These are phyloP conservation scores for Trematosphaeria pertusa DNA, from an alignment of 2,329 filamentous ascomycete genomes.

Conservation along the genomic window DNA sequence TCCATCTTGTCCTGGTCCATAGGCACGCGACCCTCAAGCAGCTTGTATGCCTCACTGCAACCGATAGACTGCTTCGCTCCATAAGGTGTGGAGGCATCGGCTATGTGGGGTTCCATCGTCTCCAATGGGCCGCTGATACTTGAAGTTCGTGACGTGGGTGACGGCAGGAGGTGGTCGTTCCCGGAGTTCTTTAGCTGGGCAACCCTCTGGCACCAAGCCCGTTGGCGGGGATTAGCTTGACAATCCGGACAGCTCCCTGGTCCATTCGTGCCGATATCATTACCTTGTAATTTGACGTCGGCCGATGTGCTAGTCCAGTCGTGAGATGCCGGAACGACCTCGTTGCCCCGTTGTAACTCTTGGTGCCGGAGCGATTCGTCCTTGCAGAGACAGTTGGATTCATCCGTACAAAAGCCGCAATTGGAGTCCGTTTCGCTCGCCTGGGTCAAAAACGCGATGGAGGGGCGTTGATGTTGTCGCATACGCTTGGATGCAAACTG, in stretches of 20 bases:
- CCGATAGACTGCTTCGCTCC: conserved; percentile 34
- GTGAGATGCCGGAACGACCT: conserved; percentile 17
- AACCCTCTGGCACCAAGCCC: conserved; percentile 45
- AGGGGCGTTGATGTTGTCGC: conserved; percentile 20
- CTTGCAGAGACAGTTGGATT: conserved; percentile 39
- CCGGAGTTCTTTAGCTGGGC: conserved; percentile 33
- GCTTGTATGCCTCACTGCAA: conserved; percentile 44
- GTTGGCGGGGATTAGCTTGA: conserved; percentile 41
- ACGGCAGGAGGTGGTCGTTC: conserved; percentile 13
- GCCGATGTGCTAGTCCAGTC: too few relatives aligned
- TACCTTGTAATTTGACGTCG: conserved; percentile 7
- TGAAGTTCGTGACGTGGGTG: conserved; percentile 28
- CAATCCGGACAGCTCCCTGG: conserved; percentile 47
- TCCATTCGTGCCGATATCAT: conserved; percentile 14
- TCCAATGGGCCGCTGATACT: conserved; percentile 28
- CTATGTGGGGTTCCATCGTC: conserved; percentile 35
- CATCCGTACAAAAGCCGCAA: conserved; percentile 45
- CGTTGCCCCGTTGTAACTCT: conserved; percentile 9
- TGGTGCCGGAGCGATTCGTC: conserved; percentile 26
- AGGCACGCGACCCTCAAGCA: conserved; percentile 42
- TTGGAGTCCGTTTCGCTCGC: conserved; percentile 18
- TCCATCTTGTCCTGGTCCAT: conserved; percentile 39
- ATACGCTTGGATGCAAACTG: conserved; percentile 23
- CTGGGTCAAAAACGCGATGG: conserved; percentile 31
- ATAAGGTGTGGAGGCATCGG: conserved; percentile 20